Evolutionary conservation across 2,329 filamentous ascomycete species (phyloP).

Genomic region (Ascochyta fabae): DNA sequence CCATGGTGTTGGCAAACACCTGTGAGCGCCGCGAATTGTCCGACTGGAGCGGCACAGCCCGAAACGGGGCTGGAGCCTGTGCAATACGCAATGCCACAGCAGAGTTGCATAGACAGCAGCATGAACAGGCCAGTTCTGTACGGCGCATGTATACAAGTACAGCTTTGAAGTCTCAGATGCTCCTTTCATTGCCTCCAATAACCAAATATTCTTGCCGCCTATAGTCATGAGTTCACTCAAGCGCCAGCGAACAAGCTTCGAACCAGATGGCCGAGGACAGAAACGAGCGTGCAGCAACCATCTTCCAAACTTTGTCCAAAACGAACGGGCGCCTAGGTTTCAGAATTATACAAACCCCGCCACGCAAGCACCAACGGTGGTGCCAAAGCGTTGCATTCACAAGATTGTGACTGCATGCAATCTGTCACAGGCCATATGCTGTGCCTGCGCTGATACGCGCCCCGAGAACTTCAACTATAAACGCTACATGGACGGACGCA

Average conservation of each 20-base stretch:
- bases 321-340: background rate
- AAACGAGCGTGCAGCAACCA: conserved; percentile 13
- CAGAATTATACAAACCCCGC: background rate
- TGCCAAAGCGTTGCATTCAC: conserved; percentile 19
- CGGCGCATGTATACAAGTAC: conserved; percentile 16
- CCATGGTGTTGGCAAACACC: background rate
- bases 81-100: background rate
- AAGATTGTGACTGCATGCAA: conserved; percentile 18
- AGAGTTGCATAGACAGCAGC: background rate
- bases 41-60: conserved; percentile 6
- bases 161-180: background rate
- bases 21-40: background rate
- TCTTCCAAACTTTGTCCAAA: background rate
- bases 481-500: conserved; percentile 9
- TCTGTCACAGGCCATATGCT: conserved; percentile 17
- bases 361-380: background rate
- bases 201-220: background rate
- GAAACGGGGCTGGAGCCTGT: conserved; percentile 7
- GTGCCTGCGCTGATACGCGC: conserved; percentile 20
- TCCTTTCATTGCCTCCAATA: background rate
- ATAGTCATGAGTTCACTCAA: conserved; percentile 3
- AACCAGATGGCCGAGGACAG: background rate
- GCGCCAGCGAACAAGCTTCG: conserved; percentile 3
- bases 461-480: conserved; percentile 5
- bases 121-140: conserved; percentile 6